Conservation (phyloP, 495 filamentous ascomycete genomes). For the Podospora appendiculata region DNA sequence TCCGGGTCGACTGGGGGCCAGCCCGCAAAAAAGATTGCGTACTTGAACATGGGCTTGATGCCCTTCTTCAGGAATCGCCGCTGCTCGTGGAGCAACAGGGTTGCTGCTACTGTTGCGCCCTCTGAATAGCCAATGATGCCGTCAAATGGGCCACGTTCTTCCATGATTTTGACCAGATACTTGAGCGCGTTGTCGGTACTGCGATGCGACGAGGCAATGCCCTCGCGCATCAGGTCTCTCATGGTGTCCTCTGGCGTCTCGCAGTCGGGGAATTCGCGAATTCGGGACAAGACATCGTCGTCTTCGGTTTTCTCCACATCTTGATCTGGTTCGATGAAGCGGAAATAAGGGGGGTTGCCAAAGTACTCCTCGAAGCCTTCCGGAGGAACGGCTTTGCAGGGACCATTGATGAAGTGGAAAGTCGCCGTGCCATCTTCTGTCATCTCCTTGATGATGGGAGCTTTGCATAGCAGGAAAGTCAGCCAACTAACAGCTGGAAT, state of each 20-base stretch:
- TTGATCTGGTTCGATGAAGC: conserved; percentile 42
- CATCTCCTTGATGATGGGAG: conserved; percentile 40
- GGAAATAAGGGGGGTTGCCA: conserved; percentile 41
- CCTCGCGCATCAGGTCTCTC: conserved; percentile 43
- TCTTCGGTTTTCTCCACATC: conserved; percentile 29
- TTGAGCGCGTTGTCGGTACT: conserved; percentile 36
- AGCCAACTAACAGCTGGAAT: not conserved
- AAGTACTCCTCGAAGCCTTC: conserved; percentile 46
- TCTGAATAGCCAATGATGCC: conserved; percentile 56
- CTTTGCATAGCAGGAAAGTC: conserved; percentile 7
- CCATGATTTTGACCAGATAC: conserved; percentile 38
- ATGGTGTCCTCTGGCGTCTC: conserved; percentile 41
- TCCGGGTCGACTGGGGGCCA: conserved; percentile 48
- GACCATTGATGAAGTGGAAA: conserved; percentile 41
- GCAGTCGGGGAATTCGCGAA: conserved; percentile 42
- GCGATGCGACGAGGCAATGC: conserved; percentile 32
- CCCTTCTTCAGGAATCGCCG: conserved; percentile 36
- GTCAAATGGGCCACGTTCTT: conserved; percentile 43
- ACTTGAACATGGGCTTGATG: conserved; percentile 44
- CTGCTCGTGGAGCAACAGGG: conserved; percentile 46
- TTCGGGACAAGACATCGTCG: conserved; percentile 39
- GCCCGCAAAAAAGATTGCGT: conserved; percentile 48
- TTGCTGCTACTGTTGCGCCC: conserved; percentile 51
- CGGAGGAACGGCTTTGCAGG: conserved; percentile 38
- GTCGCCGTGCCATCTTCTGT: conserved; percentile 33